Evolutionary conservation across 495 filamentous ascomycete species (phyloP).

Genomic region (Emericellopsis terricola): DNA sequence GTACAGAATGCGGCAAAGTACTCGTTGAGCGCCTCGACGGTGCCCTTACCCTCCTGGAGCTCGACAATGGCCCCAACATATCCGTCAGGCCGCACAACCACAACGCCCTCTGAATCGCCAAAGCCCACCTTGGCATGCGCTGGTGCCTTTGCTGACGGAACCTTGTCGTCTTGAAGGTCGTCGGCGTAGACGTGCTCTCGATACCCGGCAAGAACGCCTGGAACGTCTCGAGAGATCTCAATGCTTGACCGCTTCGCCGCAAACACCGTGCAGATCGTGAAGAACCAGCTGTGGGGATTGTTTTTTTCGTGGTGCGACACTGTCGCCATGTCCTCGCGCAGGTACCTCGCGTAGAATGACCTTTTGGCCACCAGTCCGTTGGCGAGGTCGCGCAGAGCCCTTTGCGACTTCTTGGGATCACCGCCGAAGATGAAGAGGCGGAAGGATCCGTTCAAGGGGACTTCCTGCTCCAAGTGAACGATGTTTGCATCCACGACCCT

Average conservation of each 20-base stretch:
- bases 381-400: constrained; percentile 51
- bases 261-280: constrained; percentile 59
- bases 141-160: constrained; percentile 47
- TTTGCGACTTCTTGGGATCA: constrained; percentile 34
- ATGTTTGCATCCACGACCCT: constrained; percentile 71
- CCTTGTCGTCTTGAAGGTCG: constrained; percentile 55
- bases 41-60: constrained; percentile 56
- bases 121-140: constrained; percentile 82
- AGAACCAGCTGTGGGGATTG: constrained; percentile 69
- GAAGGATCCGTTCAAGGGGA: constrained; percentile 76
- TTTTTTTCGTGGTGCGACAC: constrained; percentile 65
- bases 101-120: constrained; percentile 50
- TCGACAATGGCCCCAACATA: constrained; percentile 63
- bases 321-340: constrained; percentile 36
- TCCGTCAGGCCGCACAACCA: constrained; percentile 72
- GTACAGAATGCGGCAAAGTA: constrained; percentile 58
- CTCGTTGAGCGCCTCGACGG: constrained; percentile 62
- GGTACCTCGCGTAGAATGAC: constrained; percentile 53
- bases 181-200: constrained; percentile 75
- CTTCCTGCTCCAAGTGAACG: constrained; percentile 73
- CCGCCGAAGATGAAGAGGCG: constrained; percentile 73
- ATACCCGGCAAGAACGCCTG: constrained; percentile 51
- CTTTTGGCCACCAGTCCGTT: constrained; percentile 39
- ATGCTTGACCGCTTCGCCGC: constrained; percentile 41
- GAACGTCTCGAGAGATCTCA: constrained; percentile 46